Conservation (phyloP, 208 protist genomes). For the Hexamita inflata region DNA sequence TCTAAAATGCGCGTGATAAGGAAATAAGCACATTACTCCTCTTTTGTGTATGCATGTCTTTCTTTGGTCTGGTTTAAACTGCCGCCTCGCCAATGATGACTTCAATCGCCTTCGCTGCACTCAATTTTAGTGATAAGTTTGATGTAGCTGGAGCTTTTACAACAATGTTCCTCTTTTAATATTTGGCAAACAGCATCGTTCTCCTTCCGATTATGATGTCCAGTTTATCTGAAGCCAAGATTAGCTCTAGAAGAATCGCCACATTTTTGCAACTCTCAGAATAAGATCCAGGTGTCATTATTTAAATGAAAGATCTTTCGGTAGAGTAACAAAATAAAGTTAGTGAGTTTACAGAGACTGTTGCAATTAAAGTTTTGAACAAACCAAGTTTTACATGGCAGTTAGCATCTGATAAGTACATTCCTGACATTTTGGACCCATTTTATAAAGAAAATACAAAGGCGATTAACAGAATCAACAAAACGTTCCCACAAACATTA, state of each 20-base stretch:
- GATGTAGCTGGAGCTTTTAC: conserved; percentile 11
- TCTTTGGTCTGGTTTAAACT: neutral
- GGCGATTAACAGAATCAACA: no score
- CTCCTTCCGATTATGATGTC: conserved; percentile 1
- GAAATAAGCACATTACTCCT: conserved; percentile 17
- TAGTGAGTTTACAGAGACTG: neutral
- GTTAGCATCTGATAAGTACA: neutral
- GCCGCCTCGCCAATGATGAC: conserved; percentile 16
- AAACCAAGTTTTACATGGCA: conserved; percentile 11
- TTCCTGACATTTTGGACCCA: conserved; percentile 3
- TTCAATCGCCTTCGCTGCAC: conserved; percentile 12
- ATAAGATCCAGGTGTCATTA: conserved; percentile 4
- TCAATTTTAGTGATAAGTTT: neutral
- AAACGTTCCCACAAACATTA: no score
- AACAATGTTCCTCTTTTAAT: conserved; percentile 17
- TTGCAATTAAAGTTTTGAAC: neutral
- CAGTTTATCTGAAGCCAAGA: conserved; percentile 14
- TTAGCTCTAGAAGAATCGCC: conserved; percentile 23
- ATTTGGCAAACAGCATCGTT: neutral
- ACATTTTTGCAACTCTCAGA: conserved; percentile 24
- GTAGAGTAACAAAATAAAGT: no score
- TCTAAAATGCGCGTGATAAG: conserved; percentile 33
- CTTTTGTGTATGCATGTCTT: neutral
- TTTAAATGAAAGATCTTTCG: no score
- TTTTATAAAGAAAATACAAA: conserved; percentile 19